Evolutionary conservation across 805 yeast species (phyloP).

Genomic region (Myxozyma lipomycoides): DNA sequence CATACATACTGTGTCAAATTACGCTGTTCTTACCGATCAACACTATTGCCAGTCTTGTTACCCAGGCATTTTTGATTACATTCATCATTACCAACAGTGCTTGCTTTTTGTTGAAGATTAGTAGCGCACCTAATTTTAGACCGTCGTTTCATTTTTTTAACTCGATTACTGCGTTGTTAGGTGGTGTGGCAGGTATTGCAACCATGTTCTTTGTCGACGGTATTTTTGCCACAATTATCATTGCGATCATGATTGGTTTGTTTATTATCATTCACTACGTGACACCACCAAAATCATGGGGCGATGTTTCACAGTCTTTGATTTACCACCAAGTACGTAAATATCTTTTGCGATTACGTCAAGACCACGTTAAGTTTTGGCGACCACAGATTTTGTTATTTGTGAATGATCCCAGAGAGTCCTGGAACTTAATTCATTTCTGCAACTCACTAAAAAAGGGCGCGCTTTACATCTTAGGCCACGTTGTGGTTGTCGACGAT

Average conservation of each 20-base stretch:
- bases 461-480: slow-evolving; percentile 88
- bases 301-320: slow-evolving; percentile 92
- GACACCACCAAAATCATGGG: slow-evolving; percentile 96
- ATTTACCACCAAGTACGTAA: slow-evolving; percentile 96
- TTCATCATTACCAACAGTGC: slow-evolving; percentile 92
- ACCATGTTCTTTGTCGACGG: slow-evolving; percentile 98
- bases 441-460: slow-evolving; percentile 96
- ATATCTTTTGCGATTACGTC: slow-evolving; percentile 72
- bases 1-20: slow-evolving; percentile 79
- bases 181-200: slow-evolving; percentile 60
- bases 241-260: slow-evolving; percentile 59
- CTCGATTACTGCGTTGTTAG: slow-evolving; percentile 73
- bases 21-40: slow-evolving; percentile 88
- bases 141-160: slow-evolving; percentile 90
- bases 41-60: slow-evolving; percentile 88
- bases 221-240: slow-evolving; percentile 72
- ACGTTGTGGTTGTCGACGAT: slow-evolving; percentile 65
- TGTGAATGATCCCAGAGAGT: slow-evolving; percentile 86
- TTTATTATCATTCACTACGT: slow-evolving; percentile 80
- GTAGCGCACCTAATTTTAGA: slow-evolving; percentile 96
- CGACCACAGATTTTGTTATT: slow-evolving; percentile 87
- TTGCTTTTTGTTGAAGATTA: slow-evolving; percentile 78
- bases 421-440: slow-evolving; percentile 87
- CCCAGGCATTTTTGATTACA: slow-evolving; percentile 96
- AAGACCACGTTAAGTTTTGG: slow-evolving; percentile 97